Conservation (phyloP, 2,329 filamentous ascomycete species). For the Blastomyces silverae region DNA sequence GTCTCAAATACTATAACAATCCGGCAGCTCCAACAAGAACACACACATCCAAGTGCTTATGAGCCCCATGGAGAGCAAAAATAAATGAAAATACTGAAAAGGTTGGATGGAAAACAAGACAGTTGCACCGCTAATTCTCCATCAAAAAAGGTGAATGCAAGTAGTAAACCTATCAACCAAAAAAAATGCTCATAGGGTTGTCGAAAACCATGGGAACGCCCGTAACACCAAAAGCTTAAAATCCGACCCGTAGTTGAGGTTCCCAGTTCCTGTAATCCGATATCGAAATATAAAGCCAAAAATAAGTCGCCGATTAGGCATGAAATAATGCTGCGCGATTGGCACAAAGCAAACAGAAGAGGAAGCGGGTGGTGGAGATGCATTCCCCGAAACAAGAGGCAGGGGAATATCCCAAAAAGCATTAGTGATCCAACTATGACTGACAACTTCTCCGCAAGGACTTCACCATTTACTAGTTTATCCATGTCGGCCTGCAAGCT, state of each 20-base stretch:
- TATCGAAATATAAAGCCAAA: constrained; percentile 1
- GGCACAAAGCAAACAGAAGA: background rate
- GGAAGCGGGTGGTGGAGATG: background rate
- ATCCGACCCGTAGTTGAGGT: background rate
- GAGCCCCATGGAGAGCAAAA: background rate
- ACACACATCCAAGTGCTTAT: background rate
- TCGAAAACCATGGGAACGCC: background rate
- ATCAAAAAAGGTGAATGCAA: too few species aligned
- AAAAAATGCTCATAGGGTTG: background rate
- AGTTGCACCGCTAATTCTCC: background rate
- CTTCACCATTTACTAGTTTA: background rate
- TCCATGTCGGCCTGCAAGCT: background rate
- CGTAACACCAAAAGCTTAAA: background rate
- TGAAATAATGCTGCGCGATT: background rate
- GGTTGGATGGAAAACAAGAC: background rate
- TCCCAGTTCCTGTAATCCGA: background rate
- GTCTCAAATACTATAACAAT: background rate
- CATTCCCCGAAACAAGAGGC: background rate
- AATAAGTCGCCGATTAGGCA: background rate
- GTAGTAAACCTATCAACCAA: constrained; percentile 1
- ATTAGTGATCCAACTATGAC: background rate
- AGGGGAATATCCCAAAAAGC: constrained; percentile 2
- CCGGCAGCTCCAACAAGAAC: background rate
- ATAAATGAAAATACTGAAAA: background rate
- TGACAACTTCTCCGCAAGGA: background rate